phyloP scores from a whole-genome alignment of 345 rosid genomes.

The Pistacia vera region DNA sequence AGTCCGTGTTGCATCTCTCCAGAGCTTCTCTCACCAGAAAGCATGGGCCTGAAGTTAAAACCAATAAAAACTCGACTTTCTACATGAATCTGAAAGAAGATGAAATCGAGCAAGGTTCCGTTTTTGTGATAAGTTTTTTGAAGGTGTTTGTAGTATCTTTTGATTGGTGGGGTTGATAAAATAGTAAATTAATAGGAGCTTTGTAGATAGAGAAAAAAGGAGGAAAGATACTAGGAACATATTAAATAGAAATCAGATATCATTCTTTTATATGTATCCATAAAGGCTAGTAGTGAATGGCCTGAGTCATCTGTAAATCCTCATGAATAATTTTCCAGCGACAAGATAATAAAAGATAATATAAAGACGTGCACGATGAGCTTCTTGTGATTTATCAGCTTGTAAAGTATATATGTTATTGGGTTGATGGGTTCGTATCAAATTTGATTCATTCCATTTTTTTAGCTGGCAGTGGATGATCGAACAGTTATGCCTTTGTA shows the following conservation, averaged over 20 bases:
- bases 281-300: slow-evolving; percentile 17
- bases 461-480: slow-evolving; percentile 5
- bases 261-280: slow-evolving; percentile 38
- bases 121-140: slow-evolving; percentile 25
- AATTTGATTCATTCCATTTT: slow-evolving; percentile 11
- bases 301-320: slow-evolving; percentile 31
- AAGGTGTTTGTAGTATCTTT: slow-evolving; percentile 23
- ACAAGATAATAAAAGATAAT: slow-evolving; percentile 27
- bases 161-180: slow-evolving; percentile 10
- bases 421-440: slow-evolving; percentile 1
- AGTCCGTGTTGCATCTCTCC: slow-evolving; percentile 82
- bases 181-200: slow-evolving; percentile 21
- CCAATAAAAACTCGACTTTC: slow-evolving; percentile 82
- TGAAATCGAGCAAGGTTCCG: slow-evolving; percentile 5
- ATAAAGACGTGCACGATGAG: slow-evolving; percentile 3
- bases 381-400: slow-evolving; percentile 3
- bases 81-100: slow-evolving; percentile 14
- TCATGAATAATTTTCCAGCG: slow-evolving; percentile 23
- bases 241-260: slow-evolving; percentile 26
- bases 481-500: not conserved
- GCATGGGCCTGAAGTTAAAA: slow-evolving; percentile 97
- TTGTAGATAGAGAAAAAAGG: slow-evolving; percentile 36
- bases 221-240: slow-evolving; percentile 19
- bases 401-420: not conserved
- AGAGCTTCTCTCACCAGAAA: slow-evolving; percentile 94